These are phyloP conservation scores for Blastocystis sp. DNA, from an alignment of 352 stramenopile species.

Conservation along the genomic window DNA sequence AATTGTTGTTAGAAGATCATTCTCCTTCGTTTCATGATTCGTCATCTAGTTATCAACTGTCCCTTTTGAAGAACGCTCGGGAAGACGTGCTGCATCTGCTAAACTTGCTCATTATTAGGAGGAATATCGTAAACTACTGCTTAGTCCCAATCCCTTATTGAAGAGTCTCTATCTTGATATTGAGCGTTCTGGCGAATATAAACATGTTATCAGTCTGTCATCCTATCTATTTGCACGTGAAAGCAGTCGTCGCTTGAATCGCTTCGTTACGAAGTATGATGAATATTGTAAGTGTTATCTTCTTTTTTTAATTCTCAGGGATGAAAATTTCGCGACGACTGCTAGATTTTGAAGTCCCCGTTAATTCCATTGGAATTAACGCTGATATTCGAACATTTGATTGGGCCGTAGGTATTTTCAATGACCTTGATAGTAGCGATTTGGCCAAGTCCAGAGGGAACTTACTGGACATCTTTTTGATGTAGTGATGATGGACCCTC, in stretches of 20 bases:
- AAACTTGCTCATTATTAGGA: background rate
- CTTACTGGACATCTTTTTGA: slow-evolving; percentile 69
- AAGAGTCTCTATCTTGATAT: background rate
- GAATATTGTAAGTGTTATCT: background rate
- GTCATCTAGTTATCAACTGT: background rate
- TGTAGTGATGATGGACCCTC: slow-evolving; percentile 72
- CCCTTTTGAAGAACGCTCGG: too few relatives aligned
- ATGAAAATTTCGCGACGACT: background rate
- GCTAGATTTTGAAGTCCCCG: slow-evolving; percentile 4
- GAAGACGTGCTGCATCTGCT: background rate
- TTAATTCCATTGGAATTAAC: slow-evolving; percentile 69
- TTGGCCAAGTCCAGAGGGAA: slow-evolving; percentile 63
- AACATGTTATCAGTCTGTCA: background rate
- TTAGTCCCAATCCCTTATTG: background rate
- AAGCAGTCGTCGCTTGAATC: background rate
- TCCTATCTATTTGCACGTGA: background rate
- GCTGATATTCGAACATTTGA: slow-evolving; percentile 71
- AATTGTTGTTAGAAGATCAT: background rate
- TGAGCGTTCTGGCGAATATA: background rate
- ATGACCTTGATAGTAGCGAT: background rate
- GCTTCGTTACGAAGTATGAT: background rate
- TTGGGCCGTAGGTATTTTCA: slow-evolving; percentile 23
- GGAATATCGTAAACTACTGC: background rate
- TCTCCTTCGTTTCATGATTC: slow-evolving; percentile 23
- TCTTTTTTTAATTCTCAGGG: background rate